Conservation (phyloP, 75 land plant genomes). For the Azolla pinnata region DNA sequence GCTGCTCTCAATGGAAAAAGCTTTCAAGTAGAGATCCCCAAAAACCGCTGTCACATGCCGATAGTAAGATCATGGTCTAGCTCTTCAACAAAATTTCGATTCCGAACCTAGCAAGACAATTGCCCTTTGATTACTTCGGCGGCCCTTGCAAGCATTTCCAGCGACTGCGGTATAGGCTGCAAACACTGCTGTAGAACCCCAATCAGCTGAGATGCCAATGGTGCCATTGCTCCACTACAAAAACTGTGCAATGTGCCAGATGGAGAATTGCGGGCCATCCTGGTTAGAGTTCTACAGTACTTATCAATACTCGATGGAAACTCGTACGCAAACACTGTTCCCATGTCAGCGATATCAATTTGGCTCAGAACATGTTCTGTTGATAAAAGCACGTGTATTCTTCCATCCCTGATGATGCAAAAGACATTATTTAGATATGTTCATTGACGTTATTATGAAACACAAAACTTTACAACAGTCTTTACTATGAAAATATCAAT, state of each 20-base stretch:
- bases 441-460: too few species aligned
- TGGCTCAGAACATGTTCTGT: constrained; percentile 4
- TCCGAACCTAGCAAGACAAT: too few species aligned
- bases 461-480: too few species aligned
- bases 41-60: too few species aligned
- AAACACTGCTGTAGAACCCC: constrained; percentile 33
- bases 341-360: constrained; percentile 15
- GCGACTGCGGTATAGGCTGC: constrained; percentile 39
- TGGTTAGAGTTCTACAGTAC: constrained; percentile 33
- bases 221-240: constrained; percentile 31
- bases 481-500: too few species aligned
- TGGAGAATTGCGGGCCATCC: constrained; percentile 38
- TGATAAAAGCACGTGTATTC: constrained; percentile 3
- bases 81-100: too few species aligned
- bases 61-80: too few species aligned
- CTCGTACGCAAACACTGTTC: constrained; percentile 19
- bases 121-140: too few species aligned
- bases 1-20: too few species aligned
- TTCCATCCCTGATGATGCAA: constrained; percentile 5
- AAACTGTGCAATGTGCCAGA: constrained; percentile 42
- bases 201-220: constrained; percentile 29
- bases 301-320: constrained; percentile 24
- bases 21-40: too few species aligned
- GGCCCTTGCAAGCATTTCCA: constrained; percentile 37
- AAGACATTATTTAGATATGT: too few species aligned